These are phyloP conservation scores for Crithidia brevicula DNA, from an alignment of 208 protist species.

Conservation along the genomic window DNA sequence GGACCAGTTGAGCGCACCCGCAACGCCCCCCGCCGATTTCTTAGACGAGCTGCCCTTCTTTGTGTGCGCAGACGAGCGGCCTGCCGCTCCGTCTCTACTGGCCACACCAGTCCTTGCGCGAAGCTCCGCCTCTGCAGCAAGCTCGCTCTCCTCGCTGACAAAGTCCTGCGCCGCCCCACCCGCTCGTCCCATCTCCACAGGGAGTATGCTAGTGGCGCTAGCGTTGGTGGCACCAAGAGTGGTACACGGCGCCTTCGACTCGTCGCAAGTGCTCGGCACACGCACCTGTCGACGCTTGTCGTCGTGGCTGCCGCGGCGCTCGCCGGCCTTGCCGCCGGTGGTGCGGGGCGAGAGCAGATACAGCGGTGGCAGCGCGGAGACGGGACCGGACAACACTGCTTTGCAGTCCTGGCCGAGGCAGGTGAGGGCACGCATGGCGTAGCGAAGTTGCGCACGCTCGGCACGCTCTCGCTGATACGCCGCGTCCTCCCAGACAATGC, in stretches of 20 bases:
- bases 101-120: neutral
- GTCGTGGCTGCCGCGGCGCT: neutral
- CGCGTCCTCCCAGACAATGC: neutral
- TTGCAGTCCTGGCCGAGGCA: constrained; percentile 30
- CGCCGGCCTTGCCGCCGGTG: constrained; percentile 5
- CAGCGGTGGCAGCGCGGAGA: constrained; percentile 19
- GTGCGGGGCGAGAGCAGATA: constrained; percentile 19
- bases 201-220: no score
- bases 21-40: neutral
- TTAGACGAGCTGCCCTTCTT: neutral
- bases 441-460: constrained; percentile 22
- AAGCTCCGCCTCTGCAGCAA: neutral
- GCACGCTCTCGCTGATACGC: constrained; percentile 16
- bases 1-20: neutral
- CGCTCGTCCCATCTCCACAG: no score
- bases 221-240: no score
- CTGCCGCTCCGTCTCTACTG: no score
- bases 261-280: no score
- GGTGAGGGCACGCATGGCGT: constrained; percentile 23
- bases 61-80: neutral
- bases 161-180: constrained; percentile 5
- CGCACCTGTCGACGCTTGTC: no score
- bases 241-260: no score
- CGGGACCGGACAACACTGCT: neutral
- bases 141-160: constrained; percentile 1